Evolutionary conservation across 2,329 filamentous ascomycete species (phyloP).

Genomic region (Lecanicillium sp.): DNA sequence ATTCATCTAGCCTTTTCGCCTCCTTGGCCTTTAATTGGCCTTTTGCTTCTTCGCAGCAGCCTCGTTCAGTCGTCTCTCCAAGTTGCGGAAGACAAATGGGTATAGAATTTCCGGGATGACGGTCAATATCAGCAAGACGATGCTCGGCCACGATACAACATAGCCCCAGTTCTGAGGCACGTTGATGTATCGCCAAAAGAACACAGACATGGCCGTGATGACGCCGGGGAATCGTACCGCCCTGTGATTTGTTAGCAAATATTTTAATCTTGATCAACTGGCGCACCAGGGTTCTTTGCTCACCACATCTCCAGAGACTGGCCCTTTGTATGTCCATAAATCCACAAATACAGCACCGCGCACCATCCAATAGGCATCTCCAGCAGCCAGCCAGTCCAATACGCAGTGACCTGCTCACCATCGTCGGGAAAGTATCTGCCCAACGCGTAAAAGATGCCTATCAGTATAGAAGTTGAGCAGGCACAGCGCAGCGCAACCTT

Average conservation of each 20-base stretch:
- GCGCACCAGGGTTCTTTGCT: neutral
- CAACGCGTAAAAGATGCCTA: neutral
- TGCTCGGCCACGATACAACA: conserved; percentile 6
- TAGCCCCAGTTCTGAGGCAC: conserved; percentile 8
- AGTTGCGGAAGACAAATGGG: conserved; percentile 5
- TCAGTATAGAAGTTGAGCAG: neutral
- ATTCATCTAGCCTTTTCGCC: no score
- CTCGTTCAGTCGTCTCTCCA: neutral
- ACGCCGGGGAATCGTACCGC: conserved; percentile 1
- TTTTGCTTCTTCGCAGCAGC: no score
- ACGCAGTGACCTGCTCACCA: conserved; percentile 6
- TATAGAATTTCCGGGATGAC: conserved; percentile 5
- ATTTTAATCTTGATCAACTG: neutral
- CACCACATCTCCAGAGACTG: conserved; percentile 7
- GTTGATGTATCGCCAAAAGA: conserved; percentile 7
- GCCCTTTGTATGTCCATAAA: conserved; percentile 2
- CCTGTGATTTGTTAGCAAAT: neutral
- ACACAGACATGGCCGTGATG: conserved; percentile 4
- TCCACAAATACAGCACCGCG: neutral
- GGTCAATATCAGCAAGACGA: conserved; percentile 1
- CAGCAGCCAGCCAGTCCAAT: conserved; percentile 7
- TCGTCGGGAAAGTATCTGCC: conserved; percentile 4
- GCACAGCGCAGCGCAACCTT: neutral
- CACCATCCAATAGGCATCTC: conserved; percentile 5
- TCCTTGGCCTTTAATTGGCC: no score